Conservation (phyloP, 73 alveolate genomes). For the Breviolum minutum region DNA sequence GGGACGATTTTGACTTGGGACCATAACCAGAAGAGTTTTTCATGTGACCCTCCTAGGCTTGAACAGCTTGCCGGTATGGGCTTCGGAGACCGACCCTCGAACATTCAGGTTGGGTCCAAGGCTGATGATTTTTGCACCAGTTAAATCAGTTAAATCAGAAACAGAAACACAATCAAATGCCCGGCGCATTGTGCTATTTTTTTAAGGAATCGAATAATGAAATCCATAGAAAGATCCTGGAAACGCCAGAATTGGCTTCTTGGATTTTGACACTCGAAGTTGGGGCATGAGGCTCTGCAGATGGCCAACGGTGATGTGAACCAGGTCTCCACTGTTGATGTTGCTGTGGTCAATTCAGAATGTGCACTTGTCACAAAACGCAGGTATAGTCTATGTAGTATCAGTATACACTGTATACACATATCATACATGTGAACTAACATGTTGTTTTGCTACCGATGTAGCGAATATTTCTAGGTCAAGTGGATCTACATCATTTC, state of each 20-base stretch:
- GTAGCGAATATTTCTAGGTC: too few relatives aligned
- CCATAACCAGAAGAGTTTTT: neutral
- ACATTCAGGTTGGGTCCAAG: constrained; percentile 33
- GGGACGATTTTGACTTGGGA: too few relatives aligned
- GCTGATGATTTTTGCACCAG: neutral
- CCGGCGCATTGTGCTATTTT: too few relatives aligned
- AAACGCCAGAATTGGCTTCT: neutral
- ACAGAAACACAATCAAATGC: too few relatives aligned
- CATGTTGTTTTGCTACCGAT: too few relatives aligned
- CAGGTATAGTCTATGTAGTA: neutral
- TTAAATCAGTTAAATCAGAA: neutral
- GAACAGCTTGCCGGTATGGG: constrained; percentile 91
- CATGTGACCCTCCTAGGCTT: constrained; percentile 1
- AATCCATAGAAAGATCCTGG: neutral
- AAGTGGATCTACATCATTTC: neutral
- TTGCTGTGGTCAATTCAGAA: too few relatives aligned
- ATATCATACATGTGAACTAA: neutral
- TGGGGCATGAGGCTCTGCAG: constrained; percentile 53
- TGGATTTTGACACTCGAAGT: neutral
- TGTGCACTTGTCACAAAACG: neutral
- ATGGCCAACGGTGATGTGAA: constrained; percentile 95
- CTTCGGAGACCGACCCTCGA: constrained; percentile 89
- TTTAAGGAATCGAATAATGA: neutral
- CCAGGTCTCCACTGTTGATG: constrained; percentile 25
- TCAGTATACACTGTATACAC: neutral